These are phyloP conservation scores for Fusarium ramigenum DNA, from an alignment of 2,329 filamentous ascomycete species.

Conservation along the genomic window DNA sequence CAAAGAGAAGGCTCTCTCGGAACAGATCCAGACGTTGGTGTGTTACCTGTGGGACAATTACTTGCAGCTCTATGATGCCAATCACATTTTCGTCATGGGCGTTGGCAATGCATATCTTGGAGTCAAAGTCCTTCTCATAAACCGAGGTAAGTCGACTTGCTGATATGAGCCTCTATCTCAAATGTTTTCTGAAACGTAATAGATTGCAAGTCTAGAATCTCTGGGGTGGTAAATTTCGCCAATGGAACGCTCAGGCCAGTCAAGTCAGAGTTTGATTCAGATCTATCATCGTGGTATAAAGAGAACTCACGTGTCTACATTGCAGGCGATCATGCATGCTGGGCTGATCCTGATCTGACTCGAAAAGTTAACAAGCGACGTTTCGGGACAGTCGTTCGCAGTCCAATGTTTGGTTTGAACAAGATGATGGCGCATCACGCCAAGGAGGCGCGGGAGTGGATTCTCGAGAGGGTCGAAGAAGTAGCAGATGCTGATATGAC, in stretches of 20 bases:
- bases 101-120: conserved; percentile 90
- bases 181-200: conserved; percentile 23
- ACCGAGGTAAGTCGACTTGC: conserved; percentile 65
- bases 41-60: conserved; percentile 98
- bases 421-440: conserved; percentile 67
- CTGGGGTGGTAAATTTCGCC: conserved; percentile 83
- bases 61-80: conserved; percentile 77
- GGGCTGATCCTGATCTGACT: conserved; percentile 69
- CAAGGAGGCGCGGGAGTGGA: conserved; percentile 62
- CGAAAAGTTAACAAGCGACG: conserved; percentile 68
- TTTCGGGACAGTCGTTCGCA: conserved; percentile 67
- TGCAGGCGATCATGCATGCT: conserved; percentile 77
- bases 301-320: conserved; percentile 84
- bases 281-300: conserved; percentile 83
- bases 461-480: conserved; percentile 52
- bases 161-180: neutral
- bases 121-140: conserved; percentile 81
- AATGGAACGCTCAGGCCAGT: conserved; percentile 80
- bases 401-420: conserved; percentile 58
- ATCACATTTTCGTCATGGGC: conserved; percentile 85
- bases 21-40: conserved; percentile 76
- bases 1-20: conserved; percentile 60
- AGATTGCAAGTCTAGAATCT: conserved; percentile 74
- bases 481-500: conserved; percentile 55
- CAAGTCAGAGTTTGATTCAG: conserved; percentile 79